Evolutionary conservation across 257 asterid genomes (phyloP), one percentile per base, ranked within the genome.

Genomic region (Solanum sparsipilum): DNA sequence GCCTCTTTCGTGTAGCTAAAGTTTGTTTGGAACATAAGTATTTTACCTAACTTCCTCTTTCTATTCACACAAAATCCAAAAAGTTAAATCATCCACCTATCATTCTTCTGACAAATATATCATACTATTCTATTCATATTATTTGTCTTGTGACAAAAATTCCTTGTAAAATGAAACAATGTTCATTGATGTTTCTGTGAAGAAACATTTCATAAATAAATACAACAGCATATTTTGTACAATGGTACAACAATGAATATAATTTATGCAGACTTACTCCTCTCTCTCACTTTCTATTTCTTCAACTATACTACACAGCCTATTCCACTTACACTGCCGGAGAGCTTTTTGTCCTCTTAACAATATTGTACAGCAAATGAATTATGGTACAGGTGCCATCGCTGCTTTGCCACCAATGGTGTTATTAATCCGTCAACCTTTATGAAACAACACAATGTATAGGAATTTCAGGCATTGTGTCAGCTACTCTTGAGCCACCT

Each of bases 401-500:
- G 25, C 38, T 79, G 85, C 84, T 76, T 76, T 76, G 60, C 67
- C 3, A 79, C 25, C 65, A 23, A 9, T 4, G 27, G 67, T 9
- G 85, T 79, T 44, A 46, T 79, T 44, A 27, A 79, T 79, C 84
- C 25, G 34, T 79, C 67, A 79, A 79, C 25, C 65, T 23, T 78
- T 79, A 8, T 25, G 84, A 79, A 39, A 25, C 35, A 79, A 25
- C 65, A 79, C 10, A 13, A 16, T 46, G 27, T 25, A 27, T 79
- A 79, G 67, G 5, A 4, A 79, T 2, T 78, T 15, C 67, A 46
- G 38, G 38, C 39, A 78, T 25, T 8, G 65, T 8, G 5, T 79
- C 39, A 56, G 56, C 92, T 89, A 91, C 67, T 87, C 58, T 79
- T 91, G 91, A 87, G 90, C 93, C 84, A 91, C 98, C 91, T 93